A percentile compares a stretch with the other conserved stretches of the same genome.
These are phyloP conservation scores for Sphagnurus paluster DNA, from an alignment of 1,284 basidiomycete genomes.

Conservation along the genomic window DNA sequence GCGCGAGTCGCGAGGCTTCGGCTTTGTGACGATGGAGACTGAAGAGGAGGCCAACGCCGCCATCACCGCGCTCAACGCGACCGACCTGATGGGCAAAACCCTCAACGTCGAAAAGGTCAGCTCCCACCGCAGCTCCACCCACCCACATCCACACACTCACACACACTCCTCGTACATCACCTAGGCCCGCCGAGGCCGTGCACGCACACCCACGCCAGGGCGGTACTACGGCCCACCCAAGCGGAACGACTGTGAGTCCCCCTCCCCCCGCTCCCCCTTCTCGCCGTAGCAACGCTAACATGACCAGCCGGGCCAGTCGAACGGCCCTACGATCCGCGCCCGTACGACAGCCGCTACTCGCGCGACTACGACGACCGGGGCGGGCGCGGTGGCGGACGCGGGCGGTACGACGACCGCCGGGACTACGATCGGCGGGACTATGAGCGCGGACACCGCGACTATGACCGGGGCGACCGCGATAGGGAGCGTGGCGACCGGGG, in stretches of 20 bases:
- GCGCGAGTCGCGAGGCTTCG: conserved; percentile 95
- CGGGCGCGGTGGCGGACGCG: conserved; percentile 34
- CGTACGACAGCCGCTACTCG: conserved; percentile 77
- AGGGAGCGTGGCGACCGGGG: conserved; percentile 19
- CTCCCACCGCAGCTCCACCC: not conserved
- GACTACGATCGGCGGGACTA: conserved; percentile 44
- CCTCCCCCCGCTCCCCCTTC: conserved; percentile 1
- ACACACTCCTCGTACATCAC: conserved; percentile 9
- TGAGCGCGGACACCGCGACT: conserved; percentile 30
- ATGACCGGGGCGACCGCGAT: conserved; percentile 33
- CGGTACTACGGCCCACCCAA: conserved; percentile 93
- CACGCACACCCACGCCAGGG: conserved; percentile 93
- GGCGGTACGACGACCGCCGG: conserved; percentile 49
- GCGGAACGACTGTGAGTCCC: conserved; percentile 55
- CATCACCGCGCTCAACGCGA: conserved; percentile 80
- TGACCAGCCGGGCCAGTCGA: conserved; percentile 45
- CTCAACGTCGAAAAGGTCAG: conserved; percentile 86
- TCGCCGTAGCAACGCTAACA: conserved; percentile 13
- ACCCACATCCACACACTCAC: conserved; percentile 7
- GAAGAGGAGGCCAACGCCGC: conserved; percentile 88
- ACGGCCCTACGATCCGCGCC: conserved; percentile 77
- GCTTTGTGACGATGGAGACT: conserved; percentile 95
- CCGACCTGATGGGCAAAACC: conserved; percentile 84
- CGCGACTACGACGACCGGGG: conserved; percentile 61
- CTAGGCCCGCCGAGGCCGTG: conserved; percentile 90